Percentiles rank a stretch among this genome's conserved stretches.
phyloP scores from a whole-genome alignment of 352 stramenopile species.

The Peronospora belbahrii region DNA sequence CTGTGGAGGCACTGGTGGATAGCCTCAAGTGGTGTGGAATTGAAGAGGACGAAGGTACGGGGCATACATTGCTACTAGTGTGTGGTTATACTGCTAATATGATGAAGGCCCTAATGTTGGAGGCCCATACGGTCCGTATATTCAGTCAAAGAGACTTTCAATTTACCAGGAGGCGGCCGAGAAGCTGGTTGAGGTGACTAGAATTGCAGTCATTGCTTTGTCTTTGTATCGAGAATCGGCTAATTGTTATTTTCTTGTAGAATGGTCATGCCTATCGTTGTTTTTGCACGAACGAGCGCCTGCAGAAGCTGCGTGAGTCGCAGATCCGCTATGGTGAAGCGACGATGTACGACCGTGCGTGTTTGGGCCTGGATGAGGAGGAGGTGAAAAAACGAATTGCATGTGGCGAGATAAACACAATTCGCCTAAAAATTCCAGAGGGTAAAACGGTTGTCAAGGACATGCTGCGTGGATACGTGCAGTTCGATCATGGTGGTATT shows the following conservation, averaged over 20 bases:
- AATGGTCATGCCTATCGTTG: slow-evolving; percentile 93
- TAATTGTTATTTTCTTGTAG: slow-evolving; percentile 22
- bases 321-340: slow-evolving; percentile 85
- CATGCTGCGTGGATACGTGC: slow-evolving; percentile 90
- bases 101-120: slow-evolving; percentile 78
- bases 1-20: slow-evolving; percentile 74
- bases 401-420: slow-evolving; percentile 84
- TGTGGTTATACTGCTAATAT: neutral
- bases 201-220: neutral
- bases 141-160: slow-evolving; percentile 92
- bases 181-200: slow-evolving; percentile 69
- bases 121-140: slow-evolving; percentile 91
- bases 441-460: slow-evolving; percentile 93
- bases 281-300: slow-evolving; percentile 94
- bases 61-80: neutral
- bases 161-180: slow-evolving; percentile 91
- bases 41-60: slow-evolving; percentile 91
- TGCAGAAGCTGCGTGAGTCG: slow-evolving; percentile 88
- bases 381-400: slow-evolving; percentile 86
- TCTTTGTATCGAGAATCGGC: neutral
- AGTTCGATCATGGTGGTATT: slow-evolving; percentile 82
- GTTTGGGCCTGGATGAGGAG: slow-evolving; percentile 87
- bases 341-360: slow-evolving; percentile 97
- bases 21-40: slow-evolving; percentile 93
- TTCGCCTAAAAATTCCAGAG: slow-evolving; percentile 92